A percentile compares a stretch with the other conserved stretches of the same genome.
phyloP scores from a whole-genome alignment of 257 asterid species.

The Leptodermis oblonga region DNA sequence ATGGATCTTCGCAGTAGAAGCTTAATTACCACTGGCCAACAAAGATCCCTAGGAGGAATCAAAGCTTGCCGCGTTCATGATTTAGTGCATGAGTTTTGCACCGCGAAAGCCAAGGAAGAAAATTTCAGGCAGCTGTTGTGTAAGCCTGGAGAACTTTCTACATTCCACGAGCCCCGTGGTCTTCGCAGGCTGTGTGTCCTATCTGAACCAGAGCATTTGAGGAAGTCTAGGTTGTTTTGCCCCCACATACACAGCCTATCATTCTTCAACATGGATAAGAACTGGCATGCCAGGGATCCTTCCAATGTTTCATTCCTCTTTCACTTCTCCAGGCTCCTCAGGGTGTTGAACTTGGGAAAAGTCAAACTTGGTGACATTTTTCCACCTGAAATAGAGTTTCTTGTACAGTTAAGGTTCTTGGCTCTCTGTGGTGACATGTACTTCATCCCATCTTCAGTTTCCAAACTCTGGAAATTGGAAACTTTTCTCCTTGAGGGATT shows the following conservation, averaged over 20 bases:
- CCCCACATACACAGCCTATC: background rate
- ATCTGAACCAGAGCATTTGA: background rate
- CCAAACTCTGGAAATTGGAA: conserved; percentile 9
- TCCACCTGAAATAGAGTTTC: background rate
- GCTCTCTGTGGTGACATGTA: background rate
- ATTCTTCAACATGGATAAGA: background rate
- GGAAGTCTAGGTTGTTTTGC: background rate
- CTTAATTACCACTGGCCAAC: conserved; percentile 13
- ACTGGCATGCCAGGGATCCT: background rate
- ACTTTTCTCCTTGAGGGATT: background rate
- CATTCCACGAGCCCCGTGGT: background rate
- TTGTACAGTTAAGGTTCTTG: conserved; percentile 17
- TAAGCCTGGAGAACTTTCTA: background rate
- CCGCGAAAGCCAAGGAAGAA: conserved; percentile 9
- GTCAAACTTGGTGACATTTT: background rate
- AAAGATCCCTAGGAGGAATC: conserved; percentile 3
- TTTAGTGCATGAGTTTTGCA: conserved; percentile 20
- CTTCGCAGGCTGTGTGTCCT: background rate
- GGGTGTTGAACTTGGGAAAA: conserved; percentile 18
- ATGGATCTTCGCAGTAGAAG: conserved; percentile 22
- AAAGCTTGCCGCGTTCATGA: conserved; percentile 24
- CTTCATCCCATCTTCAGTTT: conserved; percentile 3
- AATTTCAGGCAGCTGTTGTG: conserved; percentile 1
- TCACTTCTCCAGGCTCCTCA: conserved; percentile 6
- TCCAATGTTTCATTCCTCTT: conserved; percentile 2